A percentile compares a stretch with the other conserved stretches of the same genome.
Conservation (phyloP, 164 flowering plant genomes). For the Litsea cubeba region DNA sequence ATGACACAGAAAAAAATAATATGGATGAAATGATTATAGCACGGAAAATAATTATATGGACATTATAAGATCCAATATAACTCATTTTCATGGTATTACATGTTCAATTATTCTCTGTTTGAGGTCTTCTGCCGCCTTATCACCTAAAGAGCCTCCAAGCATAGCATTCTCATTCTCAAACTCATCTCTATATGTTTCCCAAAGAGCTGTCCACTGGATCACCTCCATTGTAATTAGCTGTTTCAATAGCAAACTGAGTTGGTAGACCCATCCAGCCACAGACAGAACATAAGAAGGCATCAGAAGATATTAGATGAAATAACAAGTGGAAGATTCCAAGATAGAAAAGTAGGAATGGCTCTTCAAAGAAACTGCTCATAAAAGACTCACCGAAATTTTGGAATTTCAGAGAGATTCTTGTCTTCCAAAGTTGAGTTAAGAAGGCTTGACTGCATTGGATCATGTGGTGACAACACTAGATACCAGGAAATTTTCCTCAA, state of each 20-base stretch:
- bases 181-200: constrained; percentile 68
- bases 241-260: constrained; percentile 64
- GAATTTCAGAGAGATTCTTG: constrained; percentile 85
- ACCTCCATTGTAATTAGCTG: constrained; percentile 96
- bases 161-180: constrained; percentile 81
- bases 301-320: not conserved
- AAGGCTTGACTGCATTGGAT: constrained; percentile 97
- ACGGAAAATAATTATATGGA: too few relatives aligned
- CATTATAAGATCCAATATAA: not conserved
- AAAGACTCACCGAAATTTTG: constrained; percentile 56
- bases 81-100: constrained; percentile 32
- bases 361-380: not conserved
- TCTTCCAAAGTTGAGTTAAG: constrained; percentile 87
- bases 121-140: constrained; percentile 90
- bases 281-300: constrained; percentile 4
- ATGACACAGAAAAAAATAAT: too few relatives aligned
- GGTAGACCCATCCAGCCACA: constrained; percentile 6
- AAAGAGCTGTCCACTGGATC: constrained; percentile 84
- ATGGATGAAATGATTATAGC: too few relatives aligned
- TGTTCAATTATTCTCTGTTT: constrained; percentile 90
- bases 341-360: not conserved
- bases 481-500: constrained; percentile 95
- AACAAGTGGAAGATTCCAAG: not conserved
- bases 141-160: constrained; percentile 82
- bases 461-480: constrained; percentile 78